These are phyloP conservation scores for Staphylotrichum tortipilum DNA, from an alignment of 495 filamentous ascomycete genomes.

Conservation along the genomic window DNA sequence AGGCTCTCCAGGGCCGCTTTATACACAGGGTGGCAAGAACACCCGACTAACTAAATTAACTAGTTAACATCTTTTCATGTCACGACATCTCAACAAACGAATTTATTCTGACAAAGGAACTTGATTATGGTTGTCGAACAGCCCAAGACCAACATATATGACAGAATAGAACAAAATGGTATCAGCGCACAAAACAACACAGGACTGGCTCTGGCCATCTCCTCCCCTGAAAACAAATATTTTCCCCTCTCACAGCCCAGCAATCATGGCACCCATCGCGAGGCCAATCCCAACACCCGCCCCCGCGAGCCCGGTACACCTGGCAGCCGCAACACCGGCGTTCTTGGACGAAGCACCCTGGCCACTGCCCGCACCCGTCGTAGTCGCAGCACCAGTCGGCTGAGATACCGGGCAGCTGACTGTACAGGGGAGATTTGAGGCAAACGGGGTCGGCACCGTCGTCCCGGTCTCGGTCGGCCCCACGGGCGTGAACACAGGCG, in stretches of 20 bases:
- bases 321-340: conserved; percentile 1
- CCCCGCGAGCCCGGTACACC: conserved; percentile 15
- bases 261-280: conserved; percentile 8
- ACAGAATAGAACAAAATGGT: neutral
- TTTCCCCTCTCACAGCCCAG: neutral
- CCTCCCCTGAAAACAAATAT: neutral
- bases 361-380: neutral
- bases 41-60: no score
- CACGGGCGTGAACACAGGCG: conserved; percentile 8
- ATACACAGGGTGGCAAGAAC: no score
- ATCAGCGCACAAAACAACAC: neutral
- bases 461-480: conserved; percentile 12
- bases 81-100: no score
- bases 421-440: conserved; percentile 24
- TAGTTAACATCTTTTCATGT: no score
- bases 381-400: neutral
- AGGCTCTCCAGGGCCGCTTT: no score
- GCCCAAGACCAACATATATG: neutral
- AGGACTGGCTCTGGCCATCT: no score
- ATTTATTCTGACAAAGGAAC: neutral
- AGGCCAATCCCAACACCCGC: conserved; percentile 4
- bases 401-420: conserved; percentile 17
- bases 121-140: neutral
- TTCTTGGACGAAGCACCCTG: conserved; percentile 1
- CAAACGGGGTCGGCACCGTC: conserved; percentile 15